Evolutionary conservation across 441 rosid species (phyloP), one percentile per base, ranked within the genome.

Genomic region (Corymbia citriodora): DNA sequence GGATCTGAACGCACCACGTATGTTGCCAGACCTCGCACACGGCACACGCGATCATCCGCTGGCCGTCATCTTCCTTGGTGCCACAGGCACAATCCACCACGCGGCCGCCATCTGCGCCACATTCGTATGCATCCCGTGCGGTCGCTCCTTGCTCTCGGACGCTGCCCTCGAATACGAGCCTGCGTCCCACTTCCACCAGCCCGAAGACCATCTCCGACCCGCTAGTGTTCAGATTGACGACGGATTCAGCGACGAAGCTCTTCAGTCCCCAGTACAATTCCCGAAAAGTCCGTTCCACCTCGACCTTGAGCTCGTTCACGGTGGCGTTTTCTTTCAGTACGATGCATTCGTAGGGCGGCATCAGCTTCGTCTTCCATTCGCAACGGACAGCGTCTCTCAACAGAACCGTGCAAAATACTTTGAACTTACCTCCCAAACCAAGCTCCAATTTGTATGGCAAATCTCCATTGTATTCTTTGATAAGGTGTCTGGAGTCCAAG

Each of bases 11-110:
- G 88, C 99, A 97, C 90, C 97, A 92, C 3, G 97, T 95, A 45
- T 98, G 99, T 90, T 97, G 99, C 99, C 99, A 95, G 85, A 96
- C 96, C 89, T 96, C 97, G 91, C 99, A 98, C 9, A 97, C 95
- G 88, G 96, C 99, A 88, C 99, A 97, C 2, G 95, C 90, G 87
- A 98, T 91, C 96, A 96, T 95, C 68, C 99, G 85, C 92, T 97
- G 99, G 10, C 98, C 99, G 82, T 98, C 99, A 61, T 98, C 99
- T 25, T 94, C 96, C 90, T 92, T 92, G 33, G 96, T 93, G 86
- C 99, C 98, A 89, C 98, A 96, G 17, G 65, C 33, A 49, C 99
- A 97, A 57, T 96, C 98, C 21, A 96, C 94, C 33, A 93, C 87
- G 18, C 91, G 90, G 54, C 85, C 91, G 23, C 90, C 88, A 27